Percentiles rank a stretch among this genome's conserved stretches.
Conservation (phyloP, 2,329 filamentous ascomycete genomes). For the Phaeosphaeria sp. region DNA sequence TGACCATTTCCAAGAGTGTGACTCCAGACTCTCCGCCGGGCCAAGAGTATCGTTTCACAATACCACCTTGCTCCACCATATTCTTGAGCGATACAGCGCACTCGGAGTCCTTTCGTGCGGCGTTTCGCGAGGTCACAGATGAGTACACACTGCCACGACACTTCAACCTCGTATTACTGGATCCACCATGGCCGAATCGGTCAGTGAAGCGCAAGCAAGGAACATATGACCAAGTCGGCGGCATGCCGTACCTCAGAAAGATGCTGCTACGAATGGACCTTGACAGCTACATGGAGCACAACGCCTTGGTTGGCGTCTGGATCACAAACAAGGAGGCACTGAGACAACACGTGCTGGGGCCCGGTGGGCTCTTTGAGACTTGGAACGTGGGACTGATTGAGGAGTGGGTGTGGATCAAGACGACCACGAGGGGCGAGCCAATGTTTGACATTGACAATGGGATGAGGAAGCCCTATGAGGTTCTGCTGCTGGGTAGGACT, state of each 20-base stretch:
- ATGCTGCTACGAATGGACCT: conserved; percentile 56
- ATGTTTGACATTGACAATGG: conserved; percentile 64
- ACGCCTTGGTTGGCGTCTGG: conserved; percentile 71
- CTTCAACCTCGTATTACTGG: conserved; percentile 74
- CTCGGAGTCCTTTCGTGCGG: conserved; percentile 44
- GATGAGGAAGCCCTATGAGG: conserved; percentile 80
- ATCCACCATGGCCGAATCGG: conserved; percentile 83
- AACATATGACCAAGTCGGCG: conserved; percentile 55
- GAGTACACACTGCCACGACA: conserved; percentile 51
- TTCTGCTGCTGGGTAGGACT: conserved; percentile 66
- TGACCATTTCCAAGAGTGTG: conserved; percentile 26
- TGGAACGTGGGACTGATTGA: conserved; percentile 71
- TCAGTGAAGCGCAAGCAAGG: conserved; percentile 68
- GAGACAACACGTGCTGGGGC: conserved; percentile 61
- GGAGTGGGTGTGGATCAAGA: conserved; percentile 83
- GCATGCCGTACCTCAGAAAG: conserved; percentile 54
- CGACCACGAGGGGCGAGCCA: conserved; percentile 69
- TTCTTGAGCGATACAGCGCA: conserved; percentile 57
- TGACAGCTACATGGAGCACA: conserved; percentile 45
- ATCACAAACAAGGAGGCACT: conserved; percentile 73
- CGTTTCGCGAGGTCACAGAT: conserved; percentile 46
- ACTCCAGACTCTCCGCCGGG: conserved; percentile 8
- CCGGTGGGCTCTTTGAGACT: conserved; percentile 65
- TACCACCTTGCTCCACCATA: conserved; percentile 59
- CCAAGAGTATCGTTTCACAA: conserved; percentile 43